Evolutionary conservation across 495 filamentous ascomycete species (phyloP).

Genomic region (Tuber aestivum): DNA sequence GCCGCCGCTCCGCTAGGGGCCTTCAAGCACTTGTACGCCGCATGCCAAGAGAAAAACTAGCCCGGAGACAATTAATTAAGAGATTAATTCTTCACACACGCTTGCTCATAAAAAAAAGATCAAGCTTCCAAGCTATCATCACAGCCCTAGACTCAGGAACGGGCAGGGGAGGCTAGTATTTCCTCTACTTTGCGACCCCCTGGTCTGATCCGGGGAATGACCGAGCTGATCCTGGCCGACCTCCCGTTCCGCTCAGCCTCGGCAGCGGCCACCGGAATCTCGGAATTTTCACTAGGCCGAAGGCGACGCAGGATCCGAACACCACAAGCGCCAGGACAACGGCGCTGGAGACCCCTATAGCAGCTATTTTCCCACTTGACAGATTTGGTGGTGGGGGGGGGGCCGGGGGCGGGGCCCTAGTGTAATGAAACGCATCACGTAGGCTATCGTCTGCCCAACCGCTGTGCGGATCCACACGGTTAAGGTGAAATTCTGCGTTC

Average conservation of each 20-base stretch:
- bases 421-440: slow-evolving; percentile 7
- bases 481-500: not conserved
- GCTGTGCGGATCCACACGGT: slow-evolving; percentile 8
- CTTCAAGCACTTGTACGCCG: not conserved
- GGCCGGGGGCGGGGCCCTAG: too few relatives aligned
- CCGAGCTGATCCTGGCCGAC: not conserved
- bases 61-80: not conserved
- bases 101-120: not conserved
- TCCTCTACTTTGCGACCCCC: not conserved
- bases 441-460: slow-evolving; percentile 14
- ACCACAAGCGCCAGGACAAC: not conserved
- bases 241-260: too few relatives aligned
- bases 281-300: not conserved
- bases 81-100: not conserved
- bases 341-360: slow-evolving; percentile 3
- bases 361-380: not conserved
- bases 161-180: not conserved
- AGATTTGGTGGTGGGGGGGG: not conserved
- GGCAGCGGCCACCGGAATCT: not conserved
- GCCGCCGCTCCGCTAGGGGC: not conserved
- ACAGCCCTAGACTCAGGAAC: not conserved
- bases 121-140: not conserved
- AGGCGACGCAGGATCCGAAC: not conserved
- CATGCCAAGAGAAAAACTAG: not conserved
- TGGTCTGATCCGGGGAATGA: not conserved